Evolutionary conservation across 2,329 filamentous ascomycete genomes (phyloP).

Genomic region (Diaporthe velutina): DNA sequence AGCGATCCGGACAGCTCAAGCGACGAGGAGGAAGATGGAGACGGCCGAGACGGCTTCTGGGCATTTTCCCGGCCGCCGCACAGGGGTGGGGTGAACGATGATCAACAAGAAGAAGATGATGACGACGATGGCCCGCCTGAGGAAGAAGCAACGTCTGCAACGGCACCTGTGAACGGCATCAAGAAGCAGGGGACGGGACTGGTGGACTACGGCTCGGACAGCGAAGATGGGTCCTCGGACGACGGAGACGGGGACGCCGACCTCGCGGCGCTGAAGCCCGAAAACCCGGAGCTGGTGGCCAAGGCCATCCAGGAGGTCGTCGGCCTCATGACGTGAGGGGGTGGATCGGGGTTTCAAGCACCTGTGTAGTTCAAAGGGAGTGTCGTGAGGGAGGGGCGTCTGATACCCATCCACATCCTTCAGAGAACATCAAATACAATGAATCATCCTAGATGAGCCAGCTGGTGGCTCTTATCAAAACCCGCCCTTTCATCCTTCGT

Average conservation of each 20-base stretch:
- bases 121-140: neutral
- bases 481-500: constrained; percentile 21
- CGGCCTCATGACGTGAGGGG: constrained; percentile 31
- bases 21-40: constrained; percentile 9
- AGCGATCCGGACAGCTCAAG: constrained; percentile 39
- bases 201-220: constrained; percentile 39
- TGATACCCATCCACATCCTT: neutral
- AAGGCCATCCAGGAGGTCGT: constrained; percentile 39
- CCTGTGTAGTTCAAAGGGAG: too few relatives aligned
- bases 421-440: neutral
- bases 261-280: constrained; percentile 29
- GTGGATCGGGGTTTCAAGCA: neutral
- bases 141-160: neutral
- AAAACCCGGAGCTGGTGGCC: constrained; percentile 40
- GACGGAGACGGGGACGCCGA: constrained; percentile 40
- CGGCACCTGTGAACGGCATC: neutral
- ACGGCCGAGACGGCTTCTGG: neutral
- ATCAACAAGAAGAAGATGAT: neutral
- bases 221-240: constrained; percentile 21
- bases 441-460: too few relatives aligned
- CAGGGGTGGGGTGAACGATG: neutral
- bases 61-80: neutral
- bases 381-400: neutral
- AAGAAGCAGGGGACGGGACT: neutral
- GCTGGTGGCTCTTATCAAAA: neutral